A percentile compares a stretch with the other conserved stretches of the same genome.
Evolutionary conservation across 306 rosid genomes (phyloP).

Genomic region (Bauhinia variegata): DNA sequence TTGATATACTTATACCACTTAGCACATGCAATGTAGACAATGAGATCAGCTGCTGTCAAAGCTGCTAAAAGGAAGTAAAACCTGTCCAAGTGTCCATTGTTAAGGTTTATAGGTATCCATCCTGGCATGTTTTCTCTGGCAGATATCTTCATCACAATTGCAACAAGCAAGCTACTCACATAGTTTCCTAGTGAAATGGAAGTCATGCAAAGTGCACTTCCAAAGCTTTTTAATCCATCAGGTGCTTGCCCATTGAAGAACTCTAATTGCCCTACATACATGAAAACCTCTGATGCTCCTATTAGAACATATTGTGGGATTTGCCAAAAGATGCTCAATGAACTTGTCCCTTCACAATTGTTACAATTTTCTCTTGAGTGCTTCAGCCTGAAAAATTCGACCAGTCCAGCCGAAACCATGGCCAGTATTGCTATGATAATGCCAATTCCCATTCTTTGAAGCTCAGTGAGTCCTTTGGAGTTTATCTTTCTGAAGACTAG

Average conservation of each 20-base stretch:
- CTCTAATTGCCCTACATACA: conserved; percentile 82
- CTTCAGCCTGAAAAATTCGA: conserved; percentile 58
- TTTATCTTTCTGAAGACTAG: conserved; percentile 33
- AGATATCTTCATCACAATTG: conserved; percentile 73
- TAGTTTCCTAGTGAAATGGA: conserved; percentile 83
- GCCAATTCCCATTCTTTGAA: conserved; percentile 88
- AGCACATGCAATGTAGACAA: conserved; percentile 58
- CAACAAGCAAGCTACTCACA: conserved; percentile 70
- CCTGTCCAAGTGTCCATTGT: conserved; percentile 69
- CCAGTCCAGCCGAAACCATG: conserved; percentile 72
- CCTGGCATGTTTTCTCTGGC: conserved; percentile 58
- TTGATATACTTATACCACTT: conserved; percentile 71
- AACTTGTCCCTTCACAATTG: conserved; percentile 51
- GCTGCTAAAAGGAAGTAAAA: conserved; percentile 76
- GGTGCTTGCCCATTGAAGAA: conserved; percentile 83
- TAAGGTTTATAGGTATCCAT: conserved; percentile 80
- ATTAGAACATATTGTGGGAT: conserved; percentile 67
- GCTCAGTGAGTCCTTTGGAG: conserved; percentile 57
- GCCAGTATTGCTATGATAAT: conserved; percentile 66
- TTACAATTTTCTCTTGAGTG: conserved; percentile 39
- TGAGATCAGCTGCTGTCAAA: conserved; percentile 60
- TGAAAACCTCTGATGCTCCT: conserved; percentile 86
- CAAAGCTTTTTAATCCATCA: conserved; percentile 80
- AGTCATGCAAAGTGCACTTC: conserved; percentile 83
- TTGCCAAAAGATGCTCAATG: conserved; percentile 77